These are phyloP conservation scores for Pholiota adiposa DNA, from an alignment of 1,284 basidiomycete genomes.

Conservation along the genomic window DNA sequence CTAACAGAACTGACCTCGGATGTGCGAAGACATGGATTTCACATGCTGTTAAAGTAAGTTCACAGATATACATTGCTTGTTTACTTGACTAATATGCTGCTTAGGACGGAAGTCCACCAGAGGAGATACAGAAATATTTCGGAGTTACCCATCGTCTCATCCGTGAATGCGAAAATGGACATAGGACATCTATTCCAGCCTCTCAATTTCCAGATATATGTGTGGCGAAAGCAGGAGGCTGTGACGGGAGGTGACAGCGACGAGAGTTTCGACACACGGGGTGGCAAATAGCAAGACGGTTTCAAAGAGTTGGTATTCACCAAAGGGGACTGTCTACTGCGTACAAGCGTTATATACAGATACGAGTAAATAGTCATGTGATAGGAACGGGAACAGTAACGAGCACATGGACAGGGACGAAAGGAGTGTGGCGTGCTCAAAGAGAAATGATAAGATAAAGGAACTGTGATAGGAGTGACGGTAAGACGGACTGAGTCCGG, in stretches of 20 bases:
- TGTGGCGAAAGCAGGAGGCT: conserved; percentile 7
- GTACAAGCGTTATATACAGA: no score
- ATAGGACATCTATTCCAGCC: background rate
- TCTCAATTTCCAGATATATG: background rate
- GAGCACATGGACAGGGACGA: no score
- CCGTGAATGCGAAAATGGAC: background rate
- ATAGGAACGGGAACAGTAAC: no score
- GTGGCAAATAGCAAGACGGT: background rate
- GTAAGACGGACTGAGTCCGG: no score
- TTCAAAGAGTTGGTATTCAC: conserved; percentile 3
- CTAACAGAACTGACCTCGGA: background rate
- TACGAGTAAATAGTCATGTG: no score
- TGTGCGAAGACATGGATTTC: conserved; percentile 1
- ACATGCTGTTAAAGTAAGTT: background rate
- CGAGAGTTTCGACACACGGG: conserved; percentile 8
- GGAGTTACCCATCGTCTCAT: background rate
- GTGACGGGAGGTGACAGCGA: conserved; percentile 6
- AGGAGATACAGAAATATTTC: conserved; percentile 1
- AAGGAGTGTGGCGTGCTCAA: no score
- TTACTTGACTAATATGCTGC: background rate
- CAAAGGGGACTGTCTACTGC: no score
- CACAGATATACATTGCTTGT: no score
- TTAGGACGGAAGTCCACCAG: background rate
- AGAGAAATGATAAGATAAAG: no score
- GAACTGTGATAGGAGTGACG: no score